A percentile compares a stretch with the other conserved stretches of the same genome.
These are phyloP conservation scores for Exophiala dermatitidis DNA, from an alignment of 2,329 filamentous ascomycete genomes.

Conservation along the genomic window DNA sequence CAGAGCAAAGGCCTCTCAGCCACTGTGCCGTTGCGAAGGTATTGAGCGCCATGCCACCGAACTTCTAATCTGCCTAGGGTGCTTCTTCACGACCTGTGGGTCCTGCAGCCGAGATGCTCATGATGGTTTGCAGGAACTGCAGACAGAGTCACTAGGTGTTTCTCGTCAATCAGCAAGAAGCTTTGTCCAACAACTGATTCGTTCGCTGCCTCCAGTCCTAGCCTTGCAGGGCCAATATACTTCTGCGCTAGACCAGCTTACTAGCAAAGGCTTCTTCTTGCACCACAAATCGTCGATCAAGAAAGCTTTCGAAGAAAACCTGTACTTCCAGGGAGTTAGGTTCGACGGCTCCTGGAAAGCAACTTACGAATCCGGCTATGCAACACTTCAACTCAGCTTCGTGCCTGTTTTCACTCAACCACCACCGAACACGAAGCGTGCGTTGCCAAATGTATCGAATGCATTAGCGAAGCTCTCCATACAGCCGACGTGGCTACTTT, in stretches of 20 bases:
- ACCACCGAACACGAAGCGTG: background rate
- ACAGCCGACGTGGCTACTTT: conserved; percentile 43
- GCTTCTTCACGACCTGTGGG: conserved; percentile 20
- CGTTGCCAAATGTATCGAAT: background rate
- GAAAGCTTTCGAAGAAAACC: conserved; percentile 30
- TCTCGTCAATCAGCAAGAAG: background rate
- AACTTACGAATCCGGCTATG: conserved; percentile 30
- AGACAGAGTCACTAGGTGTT: background rate
- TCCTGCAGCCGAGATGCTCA: conserved; percentile 17
- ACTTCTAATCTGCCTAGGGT: conserved; percentile 10
- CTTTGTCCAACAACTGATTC: conserved; percentile 3
- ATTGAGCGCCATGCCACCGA: conserved; percentile 33
- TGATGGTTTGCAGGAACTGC: conserved; percentile 3
- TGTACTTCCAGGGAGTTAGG: conserved; percentile 32
- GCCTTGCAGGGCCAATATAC: background rate
- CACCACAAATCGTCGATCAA: conserved; percentile 18
- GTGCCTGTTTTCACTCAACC: conserved; percentile 1
- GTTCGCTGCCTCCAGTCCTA: conserved; percentile 7
- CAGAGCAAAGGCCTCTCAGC: conserved; percentile 24
- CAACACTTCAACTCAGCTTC: conserved; percentile 17
- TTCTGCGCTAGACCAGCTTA: background rate
- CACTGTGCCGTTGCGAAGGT: conserved; percentile 54
- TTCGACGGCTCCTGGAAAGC: conserved; percentile 39
- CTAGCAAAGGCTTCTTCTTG: background rate
- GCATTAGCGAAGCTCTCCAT: conserved; percentile 19